Base-by-base conservation (phyloP, 345 rosid genomes). In the Psidium guajava region DNA sequence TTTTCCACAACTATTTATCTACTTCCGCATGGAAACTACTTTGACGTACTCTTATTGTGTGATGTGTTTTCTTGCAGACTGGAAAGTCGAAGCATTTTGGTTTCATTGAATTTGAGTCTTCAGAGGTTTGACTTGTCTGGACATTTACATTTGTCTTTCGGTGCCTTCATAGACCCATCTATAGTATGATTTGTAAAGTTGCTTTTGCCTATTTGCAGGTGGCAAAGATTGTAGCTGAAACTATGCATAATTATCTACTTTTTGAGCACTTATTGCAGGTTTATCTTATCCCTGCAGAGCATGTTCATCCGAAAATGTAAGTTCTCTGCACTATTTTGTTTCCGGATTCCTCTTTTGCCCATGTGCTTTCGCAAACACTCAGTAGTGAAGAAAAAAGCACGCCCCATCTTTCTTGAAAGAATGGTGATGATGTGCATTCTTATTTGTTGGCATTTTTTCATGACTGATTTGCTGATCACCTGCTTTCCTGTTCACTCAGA, bases 31-130 rank as follows among this genome's bases (percentile, higher is more conserved):
- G 83, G 50, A 81, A 22, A 81, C 40, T 50, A 50, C 36, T 81
- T 81, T 2, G 6, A 52, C 57, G 14, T 82, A 51, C 42, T 11
- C 77, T 69, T 69, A 36, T 22, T 36, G 12, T 16, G 18, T 69
- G 24, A 69, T 32, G 6, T 55, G 74, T 87, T 86, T 28, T 86
- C 88, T 86, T n/a, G 27, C 93, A 97, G 99, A 96, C 98, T 58
- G 99, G 99, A 85, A 95, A 92, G 84, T 96, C 99, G 1, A 97
- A 92, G 91, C 99, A 97, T 90, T 97, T 90, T 90, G 98, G 99
- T 56, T 97, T 97, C 92, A 91, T 96, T 7, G 91, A 97, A 86
- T 95, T 97, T 69, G 94, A 93, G 81, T 92, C 93, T 85, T 89
- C 98, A 73, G 98, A 97, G 97, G 99, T 95, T 83, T 86, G 83